Base-by-base conservation (phyloP, 768 basidiomycete species). In the Lentinula guzmanii region DNA sequence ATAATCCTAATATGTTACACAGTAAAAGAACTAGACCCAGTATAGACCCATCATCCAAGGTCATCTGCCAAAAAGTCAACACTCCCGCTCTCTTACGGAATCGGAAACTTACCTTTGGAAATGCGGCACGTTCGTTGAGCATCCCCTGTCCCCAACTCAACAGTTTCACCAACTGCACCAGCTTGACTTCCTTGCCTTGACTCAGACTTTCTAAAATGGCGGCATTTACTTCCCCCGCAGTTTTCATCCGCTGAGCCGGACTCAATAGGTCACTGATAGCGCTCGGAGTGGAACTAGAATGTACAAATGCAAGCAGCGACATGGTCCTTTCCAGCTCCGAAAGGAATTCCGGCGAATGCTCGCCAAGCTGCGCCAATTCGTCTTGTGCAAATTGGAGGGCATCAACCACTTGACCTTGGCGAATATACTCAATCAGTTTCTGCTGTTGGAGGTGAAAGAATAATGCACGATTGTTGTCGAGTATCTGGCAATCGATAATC, bases 381-480 rank as follows among this genome's bases (percentile, higher is more conserved):
- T 86, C 82, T 67, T 98, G 93, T 2, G 97, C 97, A 76, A 98
- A 99, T 58, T 84, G 77, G 52, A 99, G 76, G 0, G 95, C 97
- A 45, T 92, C 88, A 5, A 78, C 74, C 63, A 94, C 85, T 33
- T 83, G 83, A 41, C 90, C 89, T 56, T 88, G 84, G 1, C 95
- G 90, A 66, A 98, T 97, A 66, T 83, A 87, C 73, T 99, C 97
- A 71, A 98, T 98, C 42, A 99, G 79, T 68, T 90, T 93, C 73
- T 97, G 94, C 64, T 98, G 95, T 67, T 98, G 94, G 10, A 99
- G 82, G 68, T 92, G 93, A 75, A 99, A 99, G 72, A 95, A 95
- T 56, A 99, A 77, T 10, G 86, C 85, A 7, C 93, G 92, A 72
- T 98, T 96, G 41, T 91, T 93, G 73, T 99, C 97, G 70, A 99